A percentile compares a stretch with the other conserved stretches of the same genome.
phyloP scores from a whole-genome alignment of 352 stramenopile species.

The Globisporangium rhizosaccharum region DNA sequence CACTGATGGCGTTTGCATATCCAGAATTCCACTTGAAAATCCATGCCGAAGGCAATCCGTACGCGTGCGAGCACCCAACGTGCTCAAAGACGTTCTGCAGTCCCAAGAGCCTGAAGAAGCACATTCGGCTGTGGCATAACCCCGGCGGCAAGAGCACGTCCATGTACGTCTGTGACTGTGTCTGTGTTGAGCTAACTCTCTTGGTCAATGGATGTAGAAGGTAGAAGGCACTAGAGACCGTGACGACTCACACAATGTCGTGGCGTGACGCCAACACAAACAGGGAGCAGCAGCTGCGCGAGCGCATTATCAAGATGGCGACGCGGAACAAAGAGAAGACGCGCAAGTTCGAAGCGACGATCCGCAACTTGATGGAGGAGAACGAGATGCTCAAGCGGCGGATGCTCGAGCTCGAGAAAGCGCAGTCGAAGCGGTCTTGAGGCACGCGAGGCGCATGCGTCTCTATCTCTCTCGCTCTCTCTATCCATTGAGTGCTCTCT shows the following conservation, averaged over 20 bases:
- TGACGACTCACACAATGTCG: neutral
- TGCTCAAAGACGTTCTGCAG: slow-evolving; percentile 85
- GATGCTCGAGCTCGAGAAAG: slow-evolving; percentile 52
- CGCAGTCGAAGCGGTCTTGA: slow-evolving; percentile 4
- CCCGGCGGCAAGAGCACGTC: slow-evolving; percentile 77
- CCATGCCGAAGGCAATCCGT: slow-evolving; percentile 73
- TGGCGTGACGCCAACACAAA: neutral
- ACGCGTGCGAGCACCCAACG: slow-evolving; percentile 71
- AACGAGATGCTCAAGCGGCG: slow-evolving; percentile 66
- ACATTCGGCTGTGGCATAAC: slow-evolving; percentile 80
- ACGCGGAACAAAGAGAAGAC: slow-evolving; percentile 82
- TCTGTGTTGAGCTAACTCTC: neutral
- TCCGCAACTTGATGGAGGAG: slow-evolving; percentile 75
- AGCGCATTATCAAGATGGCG: slow-evolving; percentile 85
- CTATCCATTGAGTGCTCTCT: no score
- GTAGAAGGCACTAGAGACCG: no score
- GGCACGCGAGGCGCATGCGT: neutral
- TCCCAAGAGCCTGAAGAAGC: slow-evolving; percentile 81
- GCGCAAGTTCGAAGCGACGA: slow-evolving; percentile 70
- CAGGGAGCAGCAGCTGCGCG: slow-evolving; percentile 71
- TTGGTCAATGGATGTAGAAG: no score
- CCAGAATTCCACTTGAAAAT: slow-evolving; percentile 83
- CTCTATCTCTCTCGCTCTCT: neutral
- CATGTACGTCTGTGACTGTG: slow-evolving; percentile 27
- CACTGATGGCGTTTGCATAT: neutral